Base-by-base conservation (phyloP, 441 rosid genomes). In the Flueggea neowawraea region DNA sequence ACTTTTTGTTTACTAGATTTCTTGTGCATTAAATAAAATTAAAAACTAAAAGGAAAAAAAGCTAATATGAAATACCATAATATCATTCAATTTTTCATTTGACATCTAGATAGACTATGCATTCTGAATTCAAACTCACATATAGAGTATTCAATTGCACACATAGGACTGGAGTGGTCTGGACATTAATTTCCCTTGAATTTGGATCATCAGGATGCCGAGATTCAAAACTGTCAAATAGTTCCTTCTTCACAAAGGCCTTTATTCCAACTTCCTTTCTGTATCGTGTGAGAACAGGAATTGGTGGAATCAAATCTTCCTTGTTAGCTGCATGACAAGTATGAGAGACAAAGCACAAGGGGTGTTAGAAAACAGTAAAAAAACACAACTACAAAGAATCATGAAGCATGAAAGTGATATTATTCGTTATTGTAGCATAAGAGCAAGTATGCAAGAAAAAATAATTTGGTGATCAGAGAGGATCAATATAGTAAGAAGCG, bases 161-260 rank as follows among this genome's bases (percentile, higher is more conserved):
- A 69, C 99, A 95, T 10, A 95, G 89, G 55, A 78, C 69, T 60
- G 83, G 60, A 16, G 96, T 89, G 15, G 90, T 78, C 60, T 73
- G 88, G 68, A 82, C 86, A 76, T 68, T 76, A 50, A 91, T 75
- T 62, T 79, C 88, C 28, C 73, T 82, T 9, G 96, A 77, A 76
- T 83, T 86, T 78, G 80, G 81, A 78, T 89, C 96, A 52, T 84
- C 89, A 61, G 82, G 88, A 41, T 72, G 75, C 83, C 77, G 84
- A 64, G 96, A 78, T 58, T 95, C 99, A 63, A 89, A 90, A 57
- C 28, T 22, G 28, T 22, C 28, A 22, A 22, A 22, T 22, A 91
- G 76, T 68, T 95, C 99, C 86, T 95, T 95, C 81, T 86, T 95
- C 36, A 95, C 97, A 76, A 95, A 89, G 56, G 87, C 97, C 76